phyloP scores from a whole-genome alignment of 805 yeast species.

The Suhomyces kilbournensis region DNA sequence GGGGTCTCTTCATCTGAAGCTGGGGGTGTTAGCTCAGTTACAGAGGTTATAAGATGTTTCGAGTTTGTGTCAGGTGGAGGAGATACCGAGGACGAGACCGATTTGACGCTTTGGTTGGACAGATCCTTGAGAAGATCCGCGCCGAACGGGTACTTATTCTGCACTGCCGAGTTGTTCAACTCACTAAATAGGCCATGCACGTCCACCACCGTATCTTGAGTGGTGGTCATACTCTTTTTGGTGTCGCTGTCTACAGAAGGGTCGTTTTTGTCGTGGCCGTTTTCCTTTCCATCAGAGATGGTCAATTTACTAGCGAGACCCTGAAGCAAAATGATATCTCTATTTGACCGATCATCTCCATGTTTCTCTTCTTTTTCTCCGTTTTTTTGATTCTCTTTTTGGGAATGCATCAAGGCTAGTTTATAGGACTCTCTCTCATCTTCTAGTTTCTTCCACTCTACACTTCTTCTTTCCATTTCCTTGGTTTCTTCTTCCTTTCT shows the following conservation, averaged over 20 bases:
- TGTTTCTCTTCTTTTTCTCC: not conserved
- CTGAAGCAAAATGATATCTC: not conserved
- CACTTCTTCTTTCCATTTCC: not conserved
- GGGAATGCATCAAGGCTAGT: not conserved
- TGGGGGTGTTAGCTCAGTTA: constrained; percentile 3
- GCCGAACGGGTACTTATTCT: not conserved
- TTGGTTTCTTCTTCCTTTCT: not conserved
- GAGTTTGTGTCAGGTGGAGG: not conserved
- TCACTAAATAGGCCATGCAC: constrained; percentile 12
- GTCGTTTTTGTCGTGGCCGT: not conserved
- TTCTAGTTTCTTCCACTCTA: not conserved
- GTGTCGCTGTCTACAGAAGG: not conserved
- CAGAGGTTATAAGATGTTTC: not conserved
- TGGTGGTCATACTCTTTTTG: constrained; percentile 8
- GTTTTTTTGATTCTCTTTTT: not conserved
- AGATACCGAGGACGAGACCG: not conserved
- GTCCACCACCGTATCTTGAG: constrained; percentile 11
- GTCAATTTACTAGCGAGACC: not conserved
- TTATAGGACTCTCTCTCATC: not conserved
- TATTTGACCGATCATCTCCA: not conserved
- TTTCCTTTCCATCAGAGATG: not conserved
- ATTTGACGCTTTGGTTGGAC: not conserved
- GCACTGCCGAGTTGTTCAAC: not conserved
- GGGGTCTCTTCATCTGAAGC: constrained; percentile 2
- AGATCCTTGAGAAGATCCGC: not conserved